phyloP scores from a whole-genome alignment of 192 early-diverging fungal genomes.

The Coemansia sp. region DNA sequence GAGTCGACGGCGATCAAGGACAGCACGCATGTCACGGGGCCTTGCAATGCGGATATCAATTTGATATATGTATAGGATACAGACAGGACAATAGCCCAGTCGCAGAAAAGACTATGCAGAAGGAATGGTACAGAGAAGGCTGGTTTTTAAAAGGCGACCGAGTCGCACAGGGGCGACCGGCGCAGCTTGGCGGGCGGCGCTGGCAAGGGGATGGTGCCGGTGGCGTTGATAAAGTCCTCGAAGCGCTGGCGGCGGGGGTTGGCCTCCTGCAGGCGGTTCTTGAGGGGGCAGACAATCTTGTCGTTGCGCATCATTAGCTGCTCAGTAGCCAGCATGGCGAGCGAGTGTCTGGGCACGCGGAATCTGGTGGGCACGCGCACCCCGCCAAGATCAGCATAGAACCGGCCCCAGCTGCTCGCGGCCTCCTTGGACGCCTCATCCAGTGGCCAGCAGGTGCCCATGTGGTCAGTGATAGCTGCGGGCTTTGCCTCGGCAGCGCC shows the following conservation, averaged over 20 bases:
- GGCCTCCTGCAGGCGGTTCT: slow-evolving; percentile 47
- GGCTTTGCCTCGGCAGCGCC: background rate
- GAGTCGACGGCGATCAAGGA: background rate
- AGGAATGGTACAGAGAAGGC: background rate
- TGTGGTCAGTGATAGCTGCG: slow-evolving; percentile 15
- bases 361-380: slow-evolving; percentile 43
- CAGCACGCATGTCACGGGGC: background rate
- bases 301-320: slow-evolving; percentile 53
- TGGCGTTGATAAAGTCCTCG: slow-evolving; percentile 44
- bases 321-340: slow-evolving; percentile 47
- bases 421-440: slow-evolving; percentile 11
- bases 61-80: background rate
- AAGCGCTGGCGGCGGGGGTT: slow-evolving; percentile 43
- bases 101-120: background rate
- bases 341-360: slow-evolving; percentile 42
- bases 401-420: slow-evolving; percentile 22
- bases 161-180: slow-evolving; percentile 25
- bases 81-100: background rate
- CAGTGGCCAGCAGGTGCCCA: slow-evolving; percentile 50
- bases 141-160: slow-evolving; percentile 5
- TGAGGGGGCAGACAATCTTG: slow-evolving; percentile 52
- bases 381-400: slow-evolving; percentile 41
- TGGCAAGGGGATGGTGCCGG: slow-evolving; percentile 25
- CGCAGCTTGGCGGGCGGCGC: background rate
- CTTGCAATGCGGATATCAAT: background rate